Base-by-base conservation (phyloP, 2,329 filamentous ascomycete genomes). In the Trichoderma harzianum region DNA sequence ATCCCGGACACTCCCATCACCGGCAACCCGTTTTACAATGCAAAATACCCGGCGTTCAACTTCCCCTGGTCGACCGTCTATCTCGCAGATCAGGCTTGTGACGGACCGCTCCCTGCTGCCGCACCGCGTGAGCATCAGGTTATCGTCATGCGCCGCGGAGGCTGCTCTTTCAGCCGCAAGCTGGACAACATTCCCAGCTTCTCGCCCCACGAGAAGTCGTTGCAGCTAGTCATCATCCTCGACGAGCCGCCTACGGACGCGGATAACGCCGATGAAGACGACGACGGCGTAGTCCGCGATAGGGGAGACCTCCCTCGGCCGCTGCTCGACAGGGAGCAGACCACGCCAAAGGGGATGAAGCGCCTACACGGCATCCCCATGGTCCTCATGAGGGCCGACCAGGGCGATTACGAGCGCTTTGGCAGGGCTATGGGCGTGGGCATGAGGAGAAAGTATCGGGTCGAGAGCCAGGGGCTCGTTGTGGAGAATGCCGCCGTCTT, bases 191-290 rank as follows among this genome's bases (percentile, higher is more conserved):
- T 98, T n/a, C 94, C 95, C 0, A 88, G 89, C 11, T 95, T 91
- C 78, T 86, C 90, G 1, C 90, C 92, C 0, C 84, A 86, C 0
- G 79, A 84, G 0, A 79, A 81, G 3, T 86, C 90, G 1, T 84
- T 98, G 21, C 93, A 97, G 79, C 87, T 98, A 4, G 93, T 98
- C 32, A 84, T 98, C 57, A 83, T 98, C 0, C 88, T 98, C 5
- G 82, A 83, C 72, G 80, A 83, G 62, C 34, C 64, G 16, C 34
- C 70, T 16, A 26, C 58, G 1, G 10, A 3, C 5, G 1, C 32
- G 3, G 10, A 63, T 6, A 16, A 10, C 28, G 2, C 90, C 87
- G 87, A 89, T 3, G 87, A 88, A 12, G 78, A 77, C 8, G 30
- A 36, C 12, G 70, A 71, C 6, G 79, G 83, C 18, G 81, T 82